phyloP scores from a whole-genome alignment of 495 filamentous ascomycete genomes.

The Hypoxylon perforatum region DNA sequence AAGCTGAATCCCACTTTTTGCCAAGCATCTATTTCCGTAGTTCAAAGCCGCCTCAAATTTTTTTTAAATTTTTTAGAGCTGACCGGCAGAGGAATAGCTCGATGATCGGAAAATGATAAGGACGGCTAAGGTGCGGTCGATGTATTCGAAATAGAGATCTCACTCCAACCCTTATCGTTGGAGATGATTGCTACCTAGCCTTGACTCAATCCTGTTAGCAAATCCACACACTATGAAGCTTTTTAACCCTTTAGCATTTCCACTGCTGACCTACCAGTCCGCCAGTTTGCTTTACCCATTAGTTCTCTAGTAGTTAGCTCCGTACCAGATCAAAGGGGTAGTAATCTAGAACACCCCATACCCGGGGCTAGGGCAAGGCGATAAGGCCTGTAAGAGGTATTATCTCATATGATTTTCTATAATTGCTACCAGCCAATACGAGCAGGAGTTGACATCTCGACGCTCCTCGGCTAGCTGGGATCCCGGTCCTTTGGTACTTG shows the following conservation, averaged over 20 bases:
- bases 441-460: constrained; percentile 26
- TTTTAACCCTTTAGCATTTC: too few species aligned
- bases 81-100: too few species aligned
- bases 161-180: too few species aligned
- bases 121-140: too few species aligned
- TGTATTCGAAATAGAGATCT: too few species aligned
- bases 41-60: background rate
- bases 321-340: too few species aligned
- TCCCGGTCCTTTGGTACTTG: constrained; percentile 2
- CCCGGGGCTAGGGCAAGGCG: constrained; percentile 14
- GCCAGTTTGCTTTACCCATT: too few species aligned
- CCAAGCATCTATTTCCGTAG: background rate
- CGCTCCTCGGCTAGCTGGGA: constrained; percentile 6
- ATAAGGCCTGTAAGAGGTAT: constrained; percentile 34
- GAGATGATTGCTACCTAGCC: too few species aligned
- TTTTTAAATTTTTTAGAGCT: background rate
- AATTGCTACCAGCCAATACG: constrained; percentile 19
- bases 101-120: background rate
- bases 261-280: too few species aligned
- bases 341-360: constrained; percentile 21
- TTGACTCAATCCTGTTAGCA: too few species aligned
- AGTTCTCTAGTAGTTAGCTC: too few species aligned
- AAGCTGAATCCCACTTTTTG: constrained; percentile 1
- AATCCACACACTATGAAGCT: background rate
- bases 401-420: constrained; percentile 34